A percentile compares a stretch with the other conserved stretches of the same genome.
Evolutionary conservation across 2,329 filamentous ascomycete species (phyloP).

Genomic region (Botrytis medusae): DNA sequence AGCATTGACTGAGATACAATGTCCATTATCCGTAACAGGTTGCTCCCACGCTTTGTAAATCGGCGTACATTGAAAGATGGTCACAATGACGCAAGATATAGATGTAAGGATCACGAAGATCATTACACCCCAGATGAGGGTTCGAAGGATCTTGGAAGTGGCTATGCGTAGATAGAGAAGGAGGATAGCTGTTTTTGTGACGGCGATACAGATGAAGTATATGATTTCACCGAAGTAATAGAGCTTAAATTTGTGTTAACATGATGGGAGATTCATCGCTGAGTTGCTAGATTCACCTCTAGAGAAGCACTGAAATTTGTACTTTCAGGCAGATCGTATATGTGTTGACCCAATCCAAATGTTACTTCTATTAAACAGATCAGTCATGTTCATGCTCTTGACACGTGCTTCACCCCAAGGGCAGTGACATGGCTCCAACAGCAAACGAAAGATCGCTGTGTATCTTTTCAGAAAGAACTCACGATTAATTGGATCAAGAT

Average conservation of each 20-base stretch:
- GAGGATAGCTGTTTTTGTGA: slow-evolving; percentile 12
- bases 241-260: slow-evolving; percentile 6
- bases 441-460: background rate
- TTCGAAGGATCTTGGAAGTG: slow-evolving; percentile 2
- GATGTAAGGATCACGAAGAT: slow-evolving; percentile 7
- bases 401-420: background rate
- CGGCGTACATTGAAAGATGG: slow-evolving; percentile 17
- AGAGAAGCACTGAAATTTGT: slow-evolving; percentile 16
- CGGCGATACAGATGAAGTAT: slow-evolving; percentile 13
- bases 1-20: slow-evolving; percentile 3
- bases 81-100: background rate
- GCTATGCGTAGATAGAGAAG: slow-evolving; percentile 15
- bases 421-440: too few relatives aligned
- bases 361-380: slow-evolving; percentile 7
- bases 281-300: slow-evolving; percentile 5
- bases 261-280: background rate
- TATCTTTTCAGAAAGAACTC: background rate
- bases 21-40: background rate
- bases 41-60: slow-evolving; percentile 9
- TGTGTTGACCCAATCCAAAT: slow-evolving; percentile 17
- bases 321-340: slow-evolving; percentile 8
- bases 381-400: background rate
- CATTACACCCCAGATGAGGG: background rate
- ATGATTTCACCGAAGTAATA: slow-evolving; percentile 11
- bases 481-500: slow-evolving; percentile 19